phyloP scores from a whole-genome alignment of 2,329 filamentous ascomycete species.

The Fusarium sp. region DNA sequence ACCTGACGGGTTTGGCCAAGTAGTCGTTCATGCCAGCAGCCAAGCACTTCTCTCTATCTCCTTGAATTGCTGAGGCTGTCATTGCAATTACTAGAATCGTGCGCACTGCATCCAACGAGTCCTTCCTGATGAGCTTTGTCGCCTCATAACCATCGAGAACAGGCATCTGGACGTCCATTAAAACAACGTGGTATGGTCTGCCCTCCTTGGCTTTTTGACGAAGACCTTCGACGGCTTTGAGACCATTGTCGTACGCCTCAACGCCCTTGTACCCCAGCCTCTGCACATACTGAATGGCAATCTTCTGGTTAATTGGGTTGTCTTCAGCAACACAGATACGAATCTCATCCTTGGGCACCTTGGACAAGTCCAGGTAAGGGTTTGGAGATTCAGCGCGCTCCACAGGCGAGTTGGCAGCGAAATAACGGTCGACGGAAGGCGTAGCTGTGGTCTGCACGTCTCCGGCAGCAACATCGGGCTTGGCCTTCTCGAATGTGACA shows the following conservation, averaged over 20 bases:
- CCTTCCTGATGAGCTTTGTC: constrained; percentile 82
- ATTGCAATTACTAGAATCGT: constrained; percentile 95
- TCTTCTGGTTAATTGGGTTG: constrained; percentile 93
- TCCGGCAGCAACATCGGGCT: constrained; percentile 67
- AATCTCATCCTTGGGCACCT: constrained; percentile 79
- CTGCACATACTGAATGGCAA: constrained; percentile 89
- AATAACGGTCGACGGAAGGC: constrained; percentile 52
- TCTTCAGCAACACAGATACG: constrained; percentile 95
- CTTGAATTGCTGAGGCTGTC: constrained; percentile 95
- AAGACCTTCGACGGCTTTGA: constrained; percentile 88
- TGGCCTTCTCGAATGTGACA: constrained; percentile 85
- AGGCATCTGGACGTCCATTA: constrained; percentile 98
- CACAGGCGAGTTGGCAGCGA: constrained; percentile 45
- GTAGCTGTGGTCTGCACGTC: constrained; percentile 59
- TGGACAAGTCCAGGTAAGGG: constrained; percentile 73
- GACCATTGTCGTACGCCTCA: constrained; percentile 89
- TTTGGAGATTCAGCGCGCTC: constrained; percentile 56
- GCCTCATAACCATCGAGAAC: constrained; percentile 93
- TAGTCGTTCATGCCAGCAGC: constrained; percentile 98
- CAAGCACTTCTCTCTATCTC: constrained; percentile 94
- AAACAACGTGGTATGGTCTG: constrained; percentile 84
- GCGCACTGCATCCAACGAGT: constrained; percentile 79
- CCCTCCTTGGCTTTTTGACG: constrained; percentile 76
- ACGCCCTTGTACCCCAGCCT: constrained; percentile 84
- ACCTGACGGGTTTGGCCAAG: constrained; percentile 92